Evolutionary conservation across 2,329 filamentous ascomycete species (phyloP), one percentile per base, ranked within the genome.

Genomic region (Cercospora sp.): DNA sequence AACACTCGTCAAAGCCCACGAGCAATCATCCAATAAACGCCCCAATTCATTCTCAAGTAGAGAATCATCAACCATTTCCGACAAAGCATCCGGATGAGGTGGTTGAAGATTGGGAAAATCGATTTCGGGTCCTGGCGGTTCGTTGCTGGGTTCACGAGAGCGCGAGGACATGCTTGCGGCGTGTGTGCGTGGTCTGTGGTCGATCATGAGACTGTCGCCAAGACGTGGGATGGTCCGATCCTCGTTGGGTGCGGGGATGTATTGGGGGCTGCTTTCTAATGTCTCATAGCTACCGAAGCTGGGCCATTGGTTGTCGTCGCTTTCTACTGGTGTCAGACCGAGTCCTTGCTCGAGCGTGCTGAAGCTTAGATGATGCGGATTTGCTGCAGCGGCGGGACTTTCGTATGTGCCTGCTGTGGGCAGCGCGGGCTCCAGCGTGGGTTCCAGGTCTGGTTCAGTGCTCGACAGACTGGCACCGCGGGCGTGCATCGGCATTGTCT

Each of bases 401-500:
- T 59, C 55, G 28, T 42, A 64, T 2, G 48, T 53, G 51, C 51
- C 36, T 4, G 51, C 2, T 12, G 53, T 13, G 39, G 51, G 53
- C 23, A 60, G 45, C 10, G 28, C 48, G 23, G 69, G 72, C 20
- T 73, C 72, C 23, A 75, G 64, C 23, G 28, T 42, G 23, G 69
- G 71, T n/a, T 73, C 72, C n/a, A 75, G 60, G 31, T 77, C 72
- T 2, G 75, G 74, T 12, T 74, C 77, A 5, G 74, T 76, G 60
- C 74, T 76, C 20, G 73, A 74, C 9, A 77, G 66, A 63, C 77
- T 79, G 64, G 69, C 75, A 13, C 76, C 75, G 20, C 77, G 73
- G 36, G 73, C 70, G 65, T 79, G 77, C 71, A 78, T 76, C 5
- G 68, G 70, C 64, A 75, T 72, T 1, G 72, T 74, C 61, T 73